These are phyloP conservation scores for Rhododendron williamsianum DNA, from an alignment of 148 eudicot genomes.

Conservation along the genomic window DNA sequence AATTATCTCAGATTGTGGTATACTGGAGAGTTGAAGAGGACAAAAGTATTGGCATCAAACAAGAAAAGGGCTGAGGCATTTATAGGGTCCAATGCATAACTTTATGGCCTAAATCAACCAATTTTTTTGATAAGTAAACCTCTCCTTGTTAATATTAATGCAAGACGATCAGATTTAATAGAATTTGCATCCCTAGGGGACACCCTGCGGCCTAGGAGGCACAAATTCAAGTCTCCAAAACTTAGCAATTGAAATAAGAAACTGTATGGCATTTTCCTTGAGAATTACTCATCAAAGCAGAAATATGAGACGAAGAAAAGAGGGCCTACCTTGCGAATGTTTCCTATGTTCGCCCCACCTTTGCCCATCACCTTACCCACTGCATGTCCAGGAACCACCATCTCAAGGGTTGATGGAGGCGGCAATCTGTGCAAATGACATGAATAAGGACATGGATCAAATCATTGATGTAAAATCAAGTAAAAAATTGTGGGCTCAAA, in stretches of 20 bases:
- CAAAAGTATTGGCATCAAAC: not conserved
- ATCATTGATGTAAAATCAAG: not conserved
- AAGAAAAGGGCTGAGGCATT: not conserved
- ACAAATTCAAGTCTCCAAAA: not conserved
- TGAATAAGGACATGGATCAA: not conserved
- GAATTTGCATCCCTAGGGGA: not conserved
- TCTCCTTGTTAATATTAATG: not conserved
- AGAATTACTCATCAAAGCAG: not conserved
- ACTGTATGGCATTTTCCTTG: not conserved
- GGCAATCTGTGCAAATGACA: slow-evolving; percentile 40
- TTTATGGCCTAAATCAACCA: not conserved
- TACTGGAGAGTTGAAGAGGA: not conserved
- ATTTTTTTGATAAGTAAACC: not conserved
- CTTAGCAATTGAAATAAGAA: not conserved
- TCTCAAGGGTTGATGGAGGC: slow-evolving; percentile 62
- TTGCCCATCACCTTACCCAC: slow-evolving; percentile 80
- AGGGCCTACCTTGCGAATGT: slow-evolving; percentile 67
- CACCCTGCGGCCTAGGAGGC: not conserved
- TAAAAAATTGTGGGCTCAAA: not conserved
- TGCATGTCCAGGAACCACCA: slow-evolving; percentile 80
- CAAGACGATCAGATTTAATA: not conserved
- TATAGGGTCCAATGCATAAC: not conserved
- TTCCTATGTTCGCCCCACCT: slow-evolving; percentile 77
- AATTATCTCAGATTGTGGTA: not conserved
- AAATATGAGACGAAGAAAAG: not conserved